Percentiles rank a stretch among this genome's conserved stretches.
phyloP scores from a whole-genome alignment of 2,329 filamentous ascomycete species.

The Colletotrichum godetiae region DNA sequence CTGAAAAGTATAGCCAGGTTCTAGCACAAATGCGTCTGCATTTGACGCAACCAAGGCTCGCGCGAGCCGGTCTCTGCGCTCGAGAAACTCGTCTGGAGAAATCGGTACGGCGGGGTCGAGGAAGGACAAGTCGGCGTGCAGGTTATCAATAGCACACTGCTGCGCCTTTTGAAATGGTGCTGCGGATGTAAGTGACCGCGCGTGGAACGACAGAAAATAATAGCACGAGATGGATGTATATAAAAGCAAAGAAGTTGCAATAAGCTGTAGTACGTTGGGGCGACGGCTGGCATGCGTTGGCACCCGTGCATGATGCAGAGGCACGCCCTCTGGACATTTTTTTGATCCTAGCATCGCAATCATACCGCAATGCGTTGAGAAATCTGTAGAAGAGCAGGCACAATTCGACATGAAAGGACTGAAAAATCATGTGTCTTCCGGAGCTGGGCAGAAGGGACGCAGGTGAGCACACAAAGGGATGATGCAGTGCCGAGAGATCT shows the following conservation, averaged over 20 bases:
- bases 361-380: background rate
- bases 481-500: constrained; percentile 4
- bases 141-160: constrained; percentile 63
- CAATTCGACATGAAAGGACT: background rate
- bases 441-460: background rate
- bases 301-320: background rate
- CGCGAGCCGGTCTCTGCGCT: constrained; percentile 67
- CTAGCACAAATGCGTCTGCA: constrained; percentile 69
- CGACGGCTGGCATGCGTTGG: background rate
- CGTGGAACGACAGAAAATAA: background rate
- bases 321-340: background rate
- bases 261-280: background rate
- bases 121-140: constrained; percentile 62
- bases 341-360: background rate
- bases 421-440: too few relatives aligned
- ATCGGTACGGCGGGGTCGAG: constrained; percentile 61
- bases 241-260: constrained; percentile 3
- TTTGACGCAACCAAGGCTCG: constrained; percentile 61
- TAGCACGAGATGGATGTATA: constrained; percentile 4
- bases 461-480: background rate
- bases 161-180: constrained; percentile 34
- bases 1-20: constrained; percentile 74
- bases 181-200: background rate
- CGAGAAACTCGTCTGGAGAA: constrained; percentile 61
- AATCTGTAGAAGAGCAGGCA: background rate